Percentiles rank a stretch among this genome's conserved stretches.
phyloP scores from a whole-genome alignment of 768 basidiomycete genomes.

The Leccinum variicolor region DNA sequence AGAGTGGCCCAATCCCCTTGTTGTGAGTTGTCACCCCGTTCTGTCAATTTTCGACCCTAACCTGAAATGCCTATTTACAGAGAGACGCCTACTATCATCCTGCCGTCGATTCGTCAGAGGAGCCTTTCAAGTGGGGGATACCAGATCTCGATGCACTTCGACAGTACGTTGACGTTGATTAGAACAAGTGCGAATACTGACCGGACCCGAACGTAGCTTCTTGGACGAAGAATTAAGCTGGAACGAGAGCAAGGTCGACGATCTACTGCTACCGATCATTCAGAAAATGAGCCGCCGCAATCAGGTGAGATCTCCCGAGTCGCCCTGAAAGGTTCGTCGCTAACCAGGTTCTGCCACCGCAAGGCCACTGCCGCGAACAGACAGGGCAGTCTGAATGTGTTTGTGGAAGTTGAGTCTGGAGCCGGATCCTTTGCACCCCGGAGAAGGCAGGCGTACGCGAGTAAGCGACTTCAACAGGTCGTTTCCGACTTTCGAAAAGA shows the following conservation, averaged over 20 bases:
- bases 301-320: slow-evolving; percentile 45
- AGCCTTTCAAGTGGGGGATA: slow-evolving; percentile 94
- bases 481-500: slow-evolving; percentile 74
- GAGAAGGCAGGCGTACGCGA: slow-evolving; percentile 76
- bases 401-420: slow-evolving; percentile 68
- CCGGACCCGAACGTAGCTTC: slow-evolving; percentile 43
- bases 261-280: slow-evolving; percentile 87
- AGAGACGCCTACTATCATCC: slow-evolving; percentile 93
- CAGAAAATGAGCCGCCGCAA: slow-evolving; percentile 81
- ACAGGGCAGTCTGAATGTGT: slow-evolving; percentile 74
- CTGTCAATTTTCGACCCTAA: slow-evolving; percentile 2
- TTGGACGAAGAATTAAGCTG: slow-evolving; percentile 78
- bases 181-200: slow-evolving; percentile 11
- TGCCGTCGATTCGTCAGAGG: slow-evolving; percentile 84
- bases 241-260: slow-evolving; percentile 81
- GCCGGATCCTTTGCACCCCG: slow-evolving; percentile 72
- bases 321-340: not conserved
- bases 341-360: not conserved
- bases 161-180: slow-evolving; percentile 46
- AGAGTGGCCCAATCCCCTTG: slow-evolving; percentile 92
- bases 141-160: slow-evolving; percentile 95
- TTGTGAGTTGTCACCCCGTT: slow-evolving; percentile 50
- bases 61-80: slow-evolving; percentile 37
- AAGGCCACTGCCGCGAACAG: slow-evolving; percentile 65
- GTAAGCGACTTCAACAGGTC: slow-evolving; percentile 84